Evolutionary conservation across 352 stramenopile genomes (phyloP).

Genomic region (Peronospora farinosa): DNA sequence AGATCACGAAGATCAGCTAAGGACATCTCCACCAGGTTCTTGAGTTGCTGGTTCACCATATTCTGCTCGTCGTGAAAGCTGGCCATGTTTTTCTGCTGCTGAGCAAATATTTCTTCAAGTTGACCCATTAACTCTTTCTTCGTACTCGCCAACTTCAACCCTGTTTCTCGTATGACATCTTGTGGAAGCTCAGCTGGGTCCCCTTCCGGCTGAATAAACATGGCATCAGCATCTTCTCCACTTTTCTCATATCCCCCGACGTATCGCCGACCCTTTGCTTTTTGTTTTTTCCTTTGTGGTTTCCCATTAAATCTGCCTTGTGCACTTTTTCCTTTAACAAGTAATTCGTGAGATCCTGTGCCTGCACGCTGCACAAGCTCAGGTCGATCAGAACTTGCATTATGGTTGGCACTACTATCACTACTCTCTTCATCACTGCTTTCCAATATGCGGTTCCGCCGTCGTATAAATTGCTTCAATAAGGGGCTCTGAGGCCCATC

Average conservation of each 20-base stretch:
- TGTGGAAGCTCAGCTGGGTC: constrained; percentile 65
- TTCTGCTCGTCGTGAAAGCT: constrained; percentile 31
- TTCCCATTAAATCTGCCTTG: background rate
- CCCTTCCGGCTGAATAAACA: constrained; percentile 83
- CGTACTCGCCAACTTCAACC: constrained; percentile 34
- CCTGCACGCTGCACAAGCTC: background rate
- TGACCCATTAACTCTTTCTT: constrained; percentile 37
- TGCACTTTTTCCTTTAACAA: background rate
- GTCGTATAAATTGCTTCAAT: constrained; percentile 14
- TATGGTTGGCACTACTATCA: constrained; percentile 11
- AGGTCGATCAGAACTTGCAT: constrained; percentile 1
- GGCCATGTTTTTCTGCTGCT: constrained; percentile 28
- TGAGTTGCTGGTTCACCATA: constrained; percentile 17
- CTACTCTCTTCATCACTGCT: constrained; percentile 36
- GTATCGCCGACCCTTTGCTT: constrained; percentile 36
- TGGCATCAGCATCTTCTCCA: constrained; percentile 47
- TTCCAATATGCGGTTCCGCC: constrained; percentile 31
- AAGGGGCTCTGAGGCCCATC: background rate
- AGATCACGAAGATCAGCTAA: constrained; percentile 24
- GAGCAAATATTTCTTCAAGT: constrained; percentile 24
- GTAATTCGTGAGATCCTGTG: background rate
- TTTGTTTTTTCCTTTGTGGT: constrained; percentile 7
- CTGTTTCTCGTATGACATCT: constrained; percentile 58
- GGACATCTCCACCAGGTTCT: constrained; percentile 19
- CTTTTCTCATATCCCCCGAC: constrained; percentile 68